phyloP scores from a whole-genome alignment of 768 basidiomycete genomes.

The Agaricus bisporus region DNA sequence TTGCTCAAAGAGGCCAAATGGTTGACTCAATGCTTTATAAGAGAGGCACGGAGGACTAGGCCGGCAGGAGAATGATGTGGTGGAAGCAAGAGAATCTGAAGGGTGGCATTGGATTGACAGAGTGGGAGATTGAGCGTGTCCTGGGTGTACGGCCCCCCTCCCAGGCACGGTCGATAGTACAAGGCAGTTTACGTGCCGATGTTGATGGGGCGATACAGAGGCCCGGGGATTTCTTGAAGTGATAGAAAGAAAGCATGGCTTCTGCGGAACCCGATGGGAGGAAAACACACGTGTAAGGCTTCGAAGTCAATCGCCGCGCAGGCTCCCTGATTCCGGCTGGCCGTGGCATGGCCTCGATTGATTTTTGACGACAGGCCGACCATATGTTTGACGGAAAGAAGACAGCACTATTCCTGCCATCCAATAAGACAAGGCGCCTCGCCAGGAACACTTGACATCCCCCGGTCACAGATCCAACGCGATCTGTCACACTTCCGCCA shows the following conservation, averaged over 20 bases:
- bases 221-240: background rate
- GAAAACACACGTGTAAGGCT: background rate
- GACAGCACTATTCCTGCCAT: too few relatives aligned
- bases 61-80: constrained; percentile 1
- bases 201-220: constrained; percentile 6
- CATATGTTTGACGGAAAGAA: too few relatives aligned
- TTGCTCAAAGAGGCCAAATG: background rate
- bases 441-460: too few relatives aligned
- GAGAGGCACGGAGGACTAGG: background rate
- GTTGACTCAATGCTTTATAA: constrained; percentile 2
- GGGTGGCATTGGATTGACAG: too few relatives aligned
- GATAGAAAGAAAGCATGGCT: constrained; percentile 1
- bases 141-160: constrained; percentile 1
- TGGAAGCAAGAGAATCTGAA: background rate
- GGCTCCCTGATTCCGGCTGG: too few relatives aligned
- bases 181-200: constrained; percentile 8
- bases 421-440: too few relatives aligned
- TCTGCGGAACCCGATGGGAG: constrained; percentile 17
- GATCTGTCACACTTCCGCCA: background rate
- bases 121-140: constrained; percentile 5
- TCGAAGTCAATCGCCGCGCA: background rate
- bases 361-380: too few relatives aligned
- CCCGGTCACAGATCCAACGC: too few relatives aligned
- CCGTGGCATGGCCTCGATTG: too few relatives aligned
- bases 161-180: background rate